A percentile compares a stretch with the other conserved stretches of the same genome.
These are phyloP conservation scores for Rhypophila decipiens DNA, from an alignment of 495 filamentous ascomycete species.

Conservation along the genomic window DNA sequence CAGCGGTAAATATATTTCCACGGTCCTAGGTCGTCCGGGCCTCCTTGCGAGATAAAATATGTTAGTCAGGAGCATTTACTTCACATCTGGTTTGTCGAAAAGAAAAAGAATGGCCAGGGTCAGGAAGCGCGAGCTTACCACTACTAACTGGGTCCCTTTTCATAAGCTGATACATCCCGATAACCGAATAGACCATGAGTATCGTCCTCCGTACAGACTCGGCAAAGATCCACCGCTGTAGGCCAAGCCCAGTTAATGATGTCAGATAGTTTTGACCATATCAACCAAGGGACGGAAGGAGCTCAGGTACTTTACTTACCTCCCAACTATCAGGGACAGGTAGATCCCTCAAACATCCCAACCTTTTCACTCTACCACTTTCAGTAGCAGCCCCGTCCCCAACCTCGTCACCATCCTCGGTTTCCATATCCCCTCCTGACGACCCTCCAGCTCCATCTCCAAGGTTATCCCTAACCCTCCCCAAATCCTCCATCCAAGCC, in stretches of 20 bases:
- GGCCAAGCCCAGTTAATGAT: too few species aligned
- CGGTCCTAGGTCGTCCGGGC: not conserved
- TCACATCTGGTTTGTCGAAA: not conserved
- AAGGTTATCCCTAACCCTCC: slow-evolving; percentile 25
- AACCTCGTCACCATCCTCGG: not conserved
- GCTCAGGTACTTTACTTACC: too few species aligned
- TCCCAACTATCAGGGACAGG: not conserved
- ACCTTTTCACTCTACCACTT: too few species aligned
- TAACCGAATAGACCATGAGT: slow-evolving; percentile 19
- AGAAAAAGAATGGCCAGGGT: not conserved
- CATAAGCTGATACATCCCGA: slow-evolving; percentile 17
- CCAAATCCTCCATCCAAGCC: slow-evolving; percentile 26
- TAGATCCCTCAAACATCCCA: slow-evolving; percentile 16
- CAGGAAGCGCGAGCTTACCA: not conserved
- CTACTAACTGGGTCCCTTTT: slow-evolving; percentile 1
- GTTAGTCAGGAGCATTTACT: not conserved
- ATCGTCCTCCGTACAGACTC: slow-evolving; percentile 26
- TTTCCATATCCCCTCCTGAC: not conserved
- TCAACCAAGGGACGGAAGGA: too few species aligned
- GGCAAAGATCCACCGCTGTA: slow-evolving; percentile 27
- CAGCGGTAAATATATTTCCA: slow-evolving; percentile 22
- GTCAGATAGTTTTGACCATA: too few species aligned
- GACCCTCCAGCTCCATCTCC: slow-evolving; percentile 7
- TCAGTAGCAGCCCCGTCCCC: slow-evolving; percentile 4
- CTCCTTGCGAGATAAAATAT: not conserved